These are phyloP conservation scores for Puccinia sorghi DNA, from an alignment of 1,284 basidiomycete genomes.

Conservation along the genomic window DNA sequence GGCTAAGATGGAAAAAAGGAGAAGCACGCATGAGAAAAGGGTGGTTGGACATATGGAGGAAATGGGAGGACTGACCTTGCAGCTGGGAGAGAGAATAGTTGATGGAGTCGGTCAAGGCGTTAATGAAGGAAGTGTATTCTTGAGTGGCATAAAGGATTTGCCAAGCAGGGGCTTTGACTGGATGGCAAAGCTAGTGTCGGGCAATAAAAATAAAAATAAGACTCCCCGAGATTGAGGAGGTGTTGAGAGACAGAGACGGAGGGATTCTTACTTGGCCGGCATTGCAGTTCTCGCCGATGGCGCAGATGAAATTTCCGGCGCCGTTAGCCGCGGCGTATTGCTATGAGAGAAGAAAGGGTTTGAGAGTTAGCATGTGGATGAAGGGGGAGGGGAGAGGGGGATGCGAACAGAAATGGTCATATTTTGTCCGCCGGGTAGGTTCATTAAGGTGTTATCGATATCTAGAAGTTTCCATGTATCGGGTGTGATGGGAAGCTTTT, in stretches of 20 bases:
- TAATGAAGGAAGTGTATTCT: constrained; percentile 41
- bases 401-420: constrained; percentile 34
- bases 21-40: not conserved
- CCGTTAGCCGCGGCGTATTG: constrained; percentile 41
- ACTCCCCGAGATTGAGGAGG: too few species aligned
- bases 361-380: not conserved
- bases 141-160: constrained; percentile 38
- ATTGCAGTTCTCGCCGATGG: constrained; percentile 34
- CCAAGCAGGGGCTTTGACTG: constrained; percentile 44
- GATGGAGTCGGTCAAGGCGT: constrained; percentile 34
- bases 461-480: constrained; percentile 33
- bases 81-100: constrained; percentile 32
- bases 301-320: constrained; percentile 38
- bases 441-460: constrained; percentile 32
- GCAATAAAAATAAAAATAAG: not conserved
- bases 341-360: not conserved
- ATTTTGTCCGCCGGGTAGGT: constrained; percentile 11
- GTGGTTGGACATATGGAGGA: not conserved
- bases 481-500: constrained; percentile 40
- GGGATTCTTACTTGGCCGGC: constrained; percentile 29
- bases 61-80: constrained; percentile 8
- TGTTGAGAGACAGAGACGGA: too few species aligned
- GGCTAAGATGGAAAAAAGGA: not conserved
- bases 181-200: constrained; percentile 21
- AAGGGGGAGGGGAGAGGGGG: not conserved